phyloP scores from a whole-genome alignment of 768 basidiomycete genomes.

The Lentinula guzmanii region DNA sequence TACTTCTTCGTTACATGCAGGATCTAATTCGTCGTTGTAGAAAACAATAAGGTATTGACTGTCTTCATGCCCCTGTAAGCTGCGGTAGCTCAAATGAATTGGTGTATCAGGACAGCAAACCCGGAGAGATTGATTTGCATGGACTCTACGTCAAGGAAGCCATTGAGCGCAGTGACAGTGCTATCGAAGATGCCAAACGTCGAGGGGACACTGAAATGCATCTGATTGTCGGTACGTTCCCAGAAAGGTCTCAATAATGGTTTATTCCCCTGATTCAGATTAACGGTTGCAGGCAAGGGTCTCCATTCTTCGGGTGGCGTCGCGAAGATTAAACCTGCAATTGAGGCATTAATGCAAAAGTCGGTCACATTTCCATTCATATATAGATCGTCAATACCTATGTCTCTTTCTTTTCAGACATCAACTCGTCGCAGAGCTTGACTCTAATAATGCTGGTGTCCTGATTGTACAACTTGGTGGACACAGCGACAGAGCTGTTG shows the following conservation, averaged over 20 bases:
- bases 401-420: constrained; percentile 39
- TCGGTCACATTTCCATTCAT: constrained; percentile 22
- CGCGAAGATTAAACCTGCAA: constrained; percentile 89
- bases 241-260: background rate
- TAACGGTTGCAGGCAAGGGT: constrained; percentile 59
- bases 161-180: constrained; percentile 62
- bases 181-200: constrained; percentile 60
- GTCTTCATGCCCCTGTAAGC: background rate
- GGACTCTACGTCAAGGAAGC: constrained; percentile 94
- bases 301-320: constrained; percentile 71
- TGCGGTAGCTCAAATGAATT: background rate
- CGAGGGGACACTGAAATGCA: constrained; percentile 60
- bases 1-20: background rate
- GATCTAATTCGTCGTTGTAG: constrained; percentile 27
- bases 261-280: background rate
- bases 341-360: constrained; percentile 83
- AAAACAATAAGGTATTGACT: constrained; percentile 63
- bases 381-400: background rate
- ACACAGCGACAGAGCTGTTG: constrained; percentile 35
- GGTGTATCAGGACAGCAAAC: constrained; percentile 47
- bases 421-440: constrained; percentile 64
- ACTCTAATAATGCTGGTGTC: constrained; percentile 80
- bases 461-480: constrained; percentile 66
- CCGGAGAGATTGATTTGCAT: constrained; percentile 83
- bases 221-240: constrained; percentile 70